Evolutionary conservation across 2,329 filamentous ascomycete species (phyloP), one percentile per base, ranked within the genome.

Genomic region (Bipolaris sorokiniana): DNA sequence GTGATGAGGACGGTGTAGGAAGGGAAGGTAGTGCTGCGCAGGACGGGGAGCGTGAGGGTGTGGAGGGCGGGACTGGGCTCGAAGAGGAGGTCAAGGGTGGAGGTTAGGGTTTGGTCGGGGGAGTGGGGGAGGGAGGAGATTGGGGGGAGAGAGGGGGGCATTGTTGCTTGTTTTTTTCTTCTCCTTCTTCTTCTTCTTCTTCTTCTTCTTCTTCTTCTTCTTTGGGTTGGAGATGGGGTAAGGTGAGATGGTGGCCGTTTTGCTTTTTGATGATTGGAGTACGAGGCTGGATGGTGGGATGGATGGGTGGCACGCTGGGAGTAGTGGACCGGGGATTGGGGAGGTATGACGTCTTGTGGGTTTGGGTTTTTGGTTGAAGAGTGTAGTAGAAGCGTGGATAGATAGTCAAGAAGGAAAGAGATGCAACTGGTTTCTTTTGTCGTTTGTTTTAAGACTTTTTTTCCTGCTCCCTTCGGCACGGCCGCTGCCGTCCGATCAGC

Each of bases 21-120:
- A 1, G 79, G 67, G 74, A 91, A 93, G 1, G 80, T 75, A 46
- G 82, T 77, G 42, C 80, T 79, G 38, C 80, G 81, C n/a, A 96
- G 80, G 2, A 89, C 78, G 1, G 90, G 90, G 5, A 91, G 74
- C 15, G 90, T 85, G 13, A 95, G 82, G 11, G 83, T 81, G 75
- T 94, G 91, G 1, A 97, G 86, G 48, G 88, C 85, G 0, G 84
- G 80, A 51, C 89, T 92, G 15, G 91, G 90, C 74, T 97, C 93
- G 77, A 97, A 97, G 57, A 97, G 87, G 3, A 88, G 82, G 77
- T 96, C 90, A 47, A 97, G 84, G 48, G 88, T 80, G 4, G 77
- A 70, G 36, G 81, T 82, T 54, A 90, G 83, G 18, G 83, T 78
- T 26, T 80, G 68, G 28, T 85, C 81, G 16, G 86, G 72, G 47